Conservation (phyloP, 2,329 filamentous ascomycete species). For the Bisporella sp. region DNA sequence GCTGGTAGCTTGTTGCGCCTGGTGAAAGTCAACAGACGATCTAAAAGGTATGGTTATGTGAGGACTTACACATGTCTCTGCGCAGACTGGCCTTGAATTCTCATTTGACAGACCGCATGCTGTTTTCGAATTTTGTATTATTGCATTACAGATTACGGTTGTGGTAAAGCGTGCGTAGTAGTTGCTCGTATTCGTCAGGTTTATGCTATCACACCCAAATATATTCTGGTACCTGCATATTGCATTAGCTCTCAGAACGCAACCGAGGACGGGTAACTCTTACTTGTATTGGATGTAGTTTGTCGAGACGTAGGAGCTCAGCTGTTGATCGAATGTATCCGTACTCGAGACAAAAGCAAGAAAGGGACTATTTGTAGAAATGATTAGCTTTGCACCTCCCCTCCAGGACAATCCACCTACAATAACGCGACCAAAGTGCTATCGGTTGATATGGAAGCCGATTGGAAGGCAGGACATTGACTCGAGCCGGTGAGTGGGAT, state of each 20-base stretch:
- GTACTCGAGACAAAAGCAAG: constrained; percentile 72
- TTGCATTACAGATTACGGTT: constrained; percentile 85
- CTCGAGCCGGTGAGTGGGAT: constrained; percentile 66
- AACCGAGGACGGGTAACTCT: constrained; percentile 22
- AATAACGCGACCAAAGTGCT: constrained; percentile 51
- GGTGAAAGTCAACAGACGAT: constrained; percentile 19
- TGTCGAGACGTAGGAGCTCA: constrained; percentile 66
- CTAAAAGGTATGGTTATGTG: constrained; percentile 1
- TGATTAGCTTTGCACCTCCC: constrained; percentile 12
- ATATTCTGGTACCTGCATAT: constrained; percentile 66
- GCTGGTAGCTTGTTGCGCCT: constrained; percentile 80
- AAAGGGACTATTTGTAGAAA: constrained; percentile 59
- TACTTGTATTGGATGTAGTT: constrained; percentile 75
- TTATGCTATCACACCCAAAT: constrained; percentile 72
- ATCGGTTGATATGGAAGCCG: constrained; percentile 64
- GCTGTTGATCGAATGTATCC: constrained; percentile 67
- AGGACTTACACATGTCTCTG: constrained; percentile 71
- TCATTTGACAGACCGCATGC: constrained; percentile 59
- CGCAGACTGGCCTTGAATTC: constrained; percentile 71
- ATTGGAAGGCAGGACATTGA: constrained; percentile 64
- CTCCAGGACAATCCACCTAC: constrained; percentile 40
- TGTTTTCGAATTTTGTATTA: constrained; percentile 80
- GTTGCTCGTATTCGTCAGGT: constrained; percentile 70
- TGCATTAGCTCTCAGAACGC: constrained; percentile 21
- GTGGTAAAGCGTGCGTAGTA: constrained; percentile 92